A percentile compares a stretch with the other conserved stretches of the same genome.
phyloP scores from a whole-genome alignment of 371 early-diverging fungal genomes.

The Smittium culicis region DNA sequence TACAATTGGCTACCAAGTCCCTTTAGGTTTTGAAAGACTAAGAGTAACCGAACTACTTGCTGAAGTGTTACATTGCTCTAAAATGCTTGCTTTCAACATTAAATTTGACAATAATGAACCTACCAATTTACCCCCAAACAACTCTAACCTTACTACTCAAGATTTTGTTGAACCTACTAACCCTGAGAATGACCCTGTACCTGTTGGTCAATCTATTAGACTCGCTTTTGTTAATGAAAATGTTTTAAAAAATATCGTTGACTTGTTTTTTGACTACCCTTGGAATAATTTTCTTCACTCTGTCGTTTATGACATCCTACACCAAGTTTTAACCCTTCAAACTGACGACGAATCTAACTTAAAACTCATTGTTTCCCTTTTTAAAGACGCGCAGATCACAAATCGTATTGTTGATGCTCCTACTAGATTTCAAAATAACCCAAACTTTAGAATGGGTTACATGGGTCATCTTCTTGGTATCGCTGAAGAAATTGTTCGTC shows the following conservation, averaged over 20 bases:
- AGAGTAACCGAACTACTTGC: slow-evolving; percentile 92
- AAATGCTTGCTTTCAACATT: slow-evolving; percentile 53
- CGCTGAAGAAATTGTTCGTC: slow-evolving; percentile 79
- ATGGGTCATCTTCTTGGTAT: slow-evolving; percentile 96
- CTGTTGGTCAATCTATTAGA: slow-evolving; percentile 55
- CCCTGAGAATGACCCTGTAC: slow-evolving; percentile 3
- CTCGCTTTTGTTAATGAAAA: slow-evolving; percentile 44
- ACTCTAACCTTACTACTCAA: neutral
- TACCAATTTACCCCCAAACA: too few relatives aligned
- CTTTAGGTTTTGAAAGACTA: slow-evolving; percentile 83
- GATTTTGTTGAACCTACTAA: neutral
- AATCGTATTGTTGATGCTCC: slow-evolving; percentile 64
- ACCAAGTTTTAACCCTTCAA: slow-evolving; percentile 81
- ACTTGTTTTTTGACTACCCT: slow-evolving; percentile 72
- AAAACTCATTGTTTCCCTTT: slow-evolving; percentile 55
- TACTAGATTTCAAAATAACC: slow-evolving; percentile 46
- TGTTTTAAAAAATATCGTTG: slow-evolving; percentile 40
- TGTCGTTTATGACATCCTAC: slow-evolving; percentile 88
- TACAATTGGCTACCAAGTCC: slow-evolving; percentile 32
- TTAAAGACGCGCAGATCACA: slow-evolving; percentile 66
- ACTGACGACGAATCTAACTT: slow-evolving; percentile 47
- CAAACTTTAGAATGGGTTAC: slow-evolving; percentile 67
- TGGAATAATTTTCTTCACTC: slow-evolving; percentile 94
- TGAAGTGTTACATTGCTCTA: slow-evolving; percentile 77
- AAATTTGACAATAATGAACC: neutral